Percentiles rank a stretch among this genome's conserved stretches.
Evolutionary conservation across 192 early-diverging fungal genomes (phyloP).

Genomic region (Obelidium mucronatum): DNA sequence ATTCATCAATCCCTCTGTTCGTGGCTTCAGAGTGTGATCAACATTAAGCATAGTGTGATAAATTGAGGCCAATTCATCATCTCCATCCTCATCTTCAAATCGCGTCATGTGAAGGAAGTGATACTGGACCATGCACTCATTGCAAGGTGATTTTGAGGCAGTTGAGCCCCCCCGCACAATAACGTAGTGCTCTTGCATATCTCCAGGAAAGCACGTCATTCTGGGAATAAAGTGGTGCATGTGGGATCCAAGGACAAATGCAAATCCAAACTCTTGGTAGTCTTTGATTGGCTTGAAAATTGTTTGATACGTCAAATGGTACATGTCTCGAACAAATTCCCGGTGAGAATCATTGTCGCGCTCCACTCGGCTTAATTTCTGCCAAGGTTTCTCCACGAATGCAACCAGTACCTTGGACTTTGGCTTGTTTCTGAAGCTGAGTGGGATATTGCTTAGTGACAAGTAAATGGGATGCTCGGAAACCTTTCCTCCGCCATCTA

Average conservation of each 20-base stretch:
- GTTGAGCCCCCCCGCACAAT: not conserved
- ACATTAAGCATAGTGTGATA: not conserved
- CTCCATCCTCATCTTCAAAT: not conserved
- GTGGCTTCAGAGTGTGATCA: not conserved
- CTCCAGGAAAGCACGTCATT: not conserved
- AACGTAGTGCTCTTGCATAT: conserved; percentile 5
- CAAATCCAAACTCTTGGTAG: not conserved
- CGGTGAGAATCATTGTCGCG: not conserved
- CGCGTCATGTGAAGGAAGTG: not conserved
- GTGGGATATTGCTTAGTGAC: not conserved
- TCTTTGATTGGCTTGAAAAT: not conserved
- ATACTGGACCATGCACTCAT: not conserved
- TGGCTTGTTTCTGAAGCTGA: not conserved
- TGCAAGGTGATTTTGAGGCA: not conserved
- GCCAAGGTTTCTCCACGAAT: not conserved
- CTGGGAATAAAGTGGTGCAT: not conserved
- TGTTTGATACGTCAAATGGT: not conserved
- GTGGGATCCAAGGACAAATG: not conserved
- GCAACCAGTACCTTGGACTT: not conserved
- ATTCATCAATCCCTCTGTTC: not conserved
- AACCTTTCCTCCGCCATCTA: not conserved
- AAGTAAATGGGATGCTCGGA: not conserved
- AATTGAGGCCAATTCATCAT: not conserved
- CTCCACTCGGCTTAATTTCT: not conserved
- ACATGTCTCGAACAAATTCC: not conserved